phyloP scores from a whole-genome alignment of 257 asterid genomes.

The Solanum pinnatisectum region DNA sequence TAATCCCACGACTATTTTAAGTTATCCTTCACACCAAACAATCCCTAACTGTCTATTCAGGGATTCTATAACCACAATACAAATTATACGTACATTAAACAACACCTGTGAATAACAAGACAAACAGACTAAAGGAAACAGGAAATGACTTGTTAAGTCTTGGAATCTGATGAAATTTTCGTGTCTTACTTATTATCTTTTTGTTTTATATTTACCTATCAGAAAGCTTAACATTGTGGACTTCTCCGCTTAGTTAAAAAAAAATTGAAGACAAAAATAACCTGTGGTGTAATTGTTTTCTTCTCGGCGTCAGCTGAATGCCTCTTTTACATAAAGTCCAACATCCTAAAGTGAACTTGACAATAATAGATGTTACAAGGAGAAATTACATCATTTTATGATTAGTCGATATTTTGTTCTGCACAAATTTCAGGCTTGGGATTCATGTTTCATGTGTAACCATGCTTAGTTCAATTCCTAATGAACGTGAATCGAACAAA shows the following conservation, averaged over 20 bases:
- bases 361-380: neutral
- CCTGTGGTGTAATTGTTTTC: neutral
- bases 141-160: neutral
- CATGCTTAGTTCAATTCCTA: neutral
- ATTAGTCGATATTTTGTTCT: neutral
- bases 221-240: neutral
- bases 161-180: neutral
- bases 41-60: neutral
- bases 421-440: neutral
- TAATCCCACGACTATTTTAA: no score
- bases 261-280: neutral
- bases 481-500: neutral
- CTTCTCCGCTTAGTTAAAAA: neutral
- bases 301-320: neutral
- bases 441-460: neutral
- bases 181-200: neutral
- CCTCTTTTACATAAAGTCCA: neutral
- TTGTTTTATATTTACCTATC: neutral
- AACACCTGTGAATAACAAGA: neutral
- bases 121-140: neutral
- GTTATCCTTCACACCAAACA: no score
- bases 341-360: neutral
- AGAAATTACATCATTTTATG: neutral
- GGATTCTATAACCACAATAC: neutral
- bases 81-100: neutral